These are phyloP conservation scores for Handroanthus guayacan DNA, from an alignment of 257 asterid genomes.

Conservation along the genomic window DNA sequence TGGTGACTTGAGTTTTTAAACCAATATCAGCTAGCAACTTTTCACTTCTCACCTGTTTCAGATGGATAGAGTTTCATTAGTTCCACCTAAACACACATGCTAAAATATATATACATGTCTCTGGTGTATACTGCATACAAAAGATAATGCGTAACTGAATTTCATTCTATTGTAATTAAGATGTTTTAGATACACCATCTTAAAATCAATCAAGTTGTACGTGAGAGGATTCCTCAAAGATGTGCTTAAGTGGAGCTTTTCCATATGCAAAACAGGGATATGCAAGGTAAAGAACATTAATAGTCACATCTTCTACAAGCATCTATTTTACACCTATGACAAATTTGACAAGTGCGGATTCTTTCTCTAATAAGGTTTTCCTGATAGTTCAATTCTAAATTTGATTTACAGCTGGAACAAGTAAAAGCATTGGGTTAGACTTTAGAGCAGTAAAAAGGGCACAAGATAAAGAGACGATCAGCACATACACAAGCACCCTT, in stretches of 20 bases:
- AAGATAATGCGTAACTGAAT: neutral
- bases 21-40: conserved; percentile 68
- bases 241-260: conserved; percentile 9
- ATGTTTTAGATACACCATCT: neutral
- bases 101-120: conserved; percentile 15
- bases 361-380: conserved; percentile 8
- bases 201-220: neutral
- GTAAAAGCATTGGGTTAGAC: neutral
- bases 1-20: conserved; percentile 63
- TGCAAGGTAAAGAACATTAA: conserved; percentile 4
- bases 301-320: conserved; percentile 1
- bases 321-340: neutral
- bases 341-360: neutral
- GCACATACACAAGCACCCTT: neutral
- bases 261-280: conserved; percentile 19
- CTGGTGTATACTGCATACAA: conserved; percentile 23
- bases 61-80: conserved; percentile 39
- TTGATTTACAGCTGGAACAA: conserved; percentile 1
- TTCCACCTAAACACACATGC: conserved; percentile 27
- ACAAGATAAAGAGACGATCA: neutral
- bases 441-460: neutral
- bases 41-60: conserved; percentile 71
- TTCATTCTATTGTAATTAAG: neutral
- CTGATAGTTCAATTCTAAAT: neutral
- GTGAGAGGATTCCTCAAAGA: conserved; percentile 17